Percentiles rank a stretch among this genome's conserved stretches.
phyloP scores from a whole-genome alignment of 768 basidiomycete genomes.

The Naganishia randhawae region DNA sequence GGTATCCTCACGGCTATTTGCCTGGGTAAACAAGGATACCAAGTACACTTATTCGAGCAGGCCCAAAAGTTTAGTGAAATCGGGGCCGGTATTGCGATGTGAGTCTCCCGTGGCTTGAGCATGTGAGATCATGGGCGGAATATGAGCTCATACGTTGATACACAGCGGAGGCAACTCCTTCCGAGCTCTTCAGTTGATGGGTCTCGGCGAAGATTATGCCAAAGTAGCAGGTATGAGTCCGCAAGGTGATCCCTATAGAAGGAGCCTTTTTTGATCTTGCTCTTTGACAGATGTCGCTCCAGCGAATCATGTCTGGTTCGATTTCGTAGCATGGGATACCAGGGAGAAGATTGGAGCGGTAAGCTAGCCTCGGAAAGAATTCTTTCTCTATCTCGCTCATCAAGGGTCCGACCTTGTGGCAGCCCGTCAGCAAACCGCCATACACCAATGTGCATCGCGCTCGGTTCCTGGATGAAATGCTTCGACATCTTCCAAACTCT shows the following conservation, averaged over 20 bases:
- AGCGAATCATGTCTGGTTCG: slow-evolving; percentile 5
- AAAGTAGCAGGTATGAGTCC: slow-evolving; percentile 9
- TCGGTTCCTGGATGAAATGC: slow-evolving; percentile 18
- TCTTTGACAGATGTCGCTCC: slow-evolving; percentile 15
- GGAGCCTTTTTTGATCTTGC: too few species aligned
- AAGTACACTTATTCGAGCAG: slow-evolving; percentile 27
- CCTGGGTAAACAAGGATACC: slow-evolving; percentile 31
- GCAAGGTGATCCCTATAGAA: too few species aligned
- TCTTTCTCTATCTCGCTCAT: background rate
- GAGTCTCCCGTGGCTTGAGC: background rate
- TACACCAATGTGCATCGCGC: slow-evolving; percentile 20
- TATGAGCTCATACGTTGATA: background rate
- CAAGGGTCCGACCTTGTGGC: background rate
- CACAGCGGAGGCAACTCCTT: slow-evolving; percentile 13
- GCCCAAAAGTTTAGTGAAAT: slow-evolving; percentile 21
- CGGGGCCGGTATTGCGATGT: slow-evolving; percentile 20
- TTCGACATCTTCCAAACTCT: slow-evolving; percentile 3
- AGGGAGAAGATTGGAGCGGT: too few species aligned
- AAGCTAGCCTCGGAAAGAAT: background rate
- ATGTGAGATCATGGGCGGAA: background rate
- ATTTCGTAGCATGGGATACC: too few species aligned
- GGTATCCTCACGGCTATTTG: slow-evolving; percentile 33
- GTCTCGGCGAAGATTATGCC: slow-evolving; percentile 11
- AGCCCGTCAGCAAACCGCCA: slow-evolving; percentile 21
- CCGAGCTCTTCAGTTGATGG: slow-evolving; percentile 21